These are phyloP conservation scores for Pythium periplocum DNA, from an alignment of 352 stramenopile species.

Conservation along the genomic window DNA sequence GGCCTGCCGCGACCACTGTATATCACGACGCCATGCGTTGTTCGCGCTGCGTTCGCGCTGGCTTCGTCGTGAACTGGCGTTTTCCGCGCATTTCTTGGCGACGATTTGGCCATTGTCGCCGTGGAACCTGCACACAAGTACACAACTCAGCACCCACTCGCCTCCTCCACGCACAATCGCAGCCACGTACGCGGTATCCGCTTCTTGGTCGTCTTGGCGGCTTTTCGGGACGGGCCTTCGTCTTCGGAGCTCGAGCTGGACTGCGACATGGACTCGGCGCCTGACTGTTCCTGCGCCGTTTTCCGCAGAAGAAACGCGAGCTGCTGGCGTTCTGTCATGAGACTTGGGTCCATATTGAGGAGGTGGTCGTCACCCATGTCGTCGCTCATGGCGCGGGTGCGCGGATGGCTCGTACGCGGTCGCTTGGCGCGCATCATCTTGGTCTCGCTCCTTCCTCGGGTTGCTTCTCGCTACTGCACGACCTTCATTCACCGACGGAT, in stretches of 20 bases:
- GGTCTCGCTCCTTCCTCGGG: not conserved
- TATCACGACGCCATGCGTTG: too few species aligned
- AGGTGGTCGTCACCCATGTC: conserved; percentile 20
- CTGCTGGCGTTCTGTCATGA: conserved; percentile 81
- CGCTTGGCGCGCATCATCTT: conserved; percentile 22
- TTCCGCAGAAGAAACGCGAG: conserved; percentile 68
- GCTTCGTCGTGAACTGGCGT: not conserved
- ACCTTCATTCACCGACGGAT: conserved; percentile 7
- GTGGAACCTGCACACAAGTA: too few species aligned
- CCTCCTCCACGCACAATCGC: not conserved
- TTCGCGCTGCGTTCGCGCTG: too few species aligned
- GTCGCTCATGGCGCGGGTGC: conserved; percentile 21
- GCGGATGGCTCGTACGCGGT: conserved; percentile 9
- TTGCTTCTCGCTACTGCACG: conserved; percentile 7
- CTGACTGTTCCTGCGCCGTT: conserved; percentile 52
- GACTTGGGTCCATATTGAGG: conserved; percentile 41
- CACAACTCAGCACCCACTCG: too few species aligned
- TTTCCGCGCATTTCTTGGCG: conserved; percentile 12
- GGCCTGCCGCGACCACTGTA: too few species aligned
- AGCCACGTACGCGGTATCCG: conserved; percentile 22
- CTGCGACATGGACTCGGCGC: conserved; percentile 12
- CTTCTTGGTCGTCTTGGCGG: conserved; percentile 17
- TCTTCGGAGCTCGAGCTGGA: conserved; percentile 24
- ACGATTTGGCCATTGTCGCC: conserved; percentile 10
- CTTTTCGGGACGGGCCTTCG: conserved; percentile 19